Evolutionary conservation across 2,329 filamentous ascomycete species (phyloP), one percentile per base, ranked within the genome.

Genomic region (Penicillium janthinellum): DNA sequence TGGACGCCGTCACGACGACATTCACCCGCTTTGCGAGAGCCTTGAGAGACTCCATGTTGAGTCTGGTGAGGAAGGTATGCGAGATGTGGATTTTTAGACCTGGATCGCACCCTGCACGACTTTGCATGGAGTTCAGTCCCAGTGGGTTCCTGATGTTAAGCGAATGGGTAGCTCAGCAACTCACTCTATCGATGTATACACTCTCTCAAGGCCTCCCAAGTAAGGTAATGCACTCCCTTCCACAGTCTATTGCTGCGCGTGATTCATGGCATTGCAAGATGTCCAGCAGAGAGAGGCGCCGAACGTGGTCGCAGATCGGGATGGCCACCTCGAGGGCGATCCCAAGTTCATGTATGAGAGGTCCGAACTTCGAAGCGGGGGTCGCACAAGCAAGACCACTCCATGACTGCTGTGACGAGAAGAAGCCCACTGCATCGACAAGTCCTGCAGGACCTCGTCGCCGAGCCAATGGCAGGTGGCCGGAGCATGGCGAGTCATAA

Each of bases 1-100:
- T 86, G 51, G 80, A 83, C 60, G 75, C 80, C 66, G 83, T 85
- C 67, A 79, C 79, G 5, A 83, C 82, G 62, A 88, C 83, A 69
- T 83, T 80, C 60, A 88, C 81, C 58, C 86, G 81, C 71, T 79
- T 81, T 59, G 67, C 71, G 59, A 81, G 63, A 42, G 73, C 71
- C 57, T 62, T 41, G 10, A 70, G 53, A 12, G 64, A 57, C 20
- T 63, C 60, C 63, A 60, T 61, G 59, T 64, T 67, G 57, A 39
- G 56, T 62, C 8, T 35, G 25, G 22, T 44, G 12, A 5, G 12
- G 20, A 25, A 8, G n/a, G 35, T 37, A 38, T 51, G 10, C n/a
- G 7, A 20, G 4, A 20, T 39, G 17, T 10, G 34, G 6, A 17
- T 51, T n/a, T 11, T 22, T 38, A 20, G 20, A 51, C 22, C 37